phyloP scores from a whole-genome alignment of 2,329 filamentous ascomycete genomes.

The Aspergillus melleus region DNA sequence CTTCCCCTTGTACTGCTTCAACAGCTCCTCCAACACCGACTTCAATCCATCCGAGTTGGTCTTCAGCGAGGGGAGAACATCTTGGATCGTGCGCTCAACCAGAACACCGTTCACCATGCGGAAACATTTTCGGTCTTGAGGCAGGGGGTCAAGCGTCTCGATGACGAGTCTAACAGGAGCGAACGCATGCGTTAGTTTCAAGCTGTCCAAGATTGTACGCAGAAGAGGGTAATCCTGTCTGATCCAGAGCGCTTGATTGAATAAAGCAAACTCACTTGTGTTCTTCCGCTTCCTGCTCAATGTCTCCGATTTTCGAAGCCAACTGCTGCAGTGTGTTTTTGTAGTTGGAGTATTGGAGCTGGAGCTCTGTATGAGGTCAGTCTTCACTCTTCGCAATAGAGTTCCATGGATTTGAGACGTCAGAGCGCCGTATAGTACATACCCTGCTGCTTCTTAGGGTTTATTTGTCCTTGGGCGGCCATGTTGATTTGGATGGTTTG shows the following conservation, averaged over 20 bases:
- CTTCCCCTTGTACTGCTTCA: conserved; percentile 95
- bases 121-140: conserved; percentile 90
- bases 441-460: conserved; percentile 51
- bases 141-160: conserved; percentile 81
- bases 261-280: conserved; percentile 73
- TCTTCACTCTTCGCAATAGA: background rate
- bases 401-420: background rate
- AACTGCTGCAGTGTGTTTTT: conserved; percentile 81
- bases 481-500: conserved; percentile 27
- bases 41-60: conserved; percentile 93
- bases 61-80: conserved; percentile 85
- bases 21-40: conserved; percentile 88
- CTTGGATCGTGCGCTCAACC: conserved; percentile 88
- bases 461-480: conserved; percentile 43
- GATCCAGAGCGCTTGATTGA: background rate
- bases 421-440: conserved; percentile 9
- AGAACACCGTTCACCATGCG: conserved; percentile 97
- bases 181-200: conserved; percentile 16
- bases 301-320: conserved; percentile 93
- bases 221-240: background rate
- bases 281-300: conserved; percentile 95
- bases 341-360: conserved; percentile 54
- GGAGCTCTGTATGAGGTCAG: conserved; percentile 43
- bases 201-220: background rate
- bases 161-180: conserved; percentile 72